Conservation (phyloP, 2,329 filamentous ascomycete species). For the Pseudogymnoascus destructans region DNA sequence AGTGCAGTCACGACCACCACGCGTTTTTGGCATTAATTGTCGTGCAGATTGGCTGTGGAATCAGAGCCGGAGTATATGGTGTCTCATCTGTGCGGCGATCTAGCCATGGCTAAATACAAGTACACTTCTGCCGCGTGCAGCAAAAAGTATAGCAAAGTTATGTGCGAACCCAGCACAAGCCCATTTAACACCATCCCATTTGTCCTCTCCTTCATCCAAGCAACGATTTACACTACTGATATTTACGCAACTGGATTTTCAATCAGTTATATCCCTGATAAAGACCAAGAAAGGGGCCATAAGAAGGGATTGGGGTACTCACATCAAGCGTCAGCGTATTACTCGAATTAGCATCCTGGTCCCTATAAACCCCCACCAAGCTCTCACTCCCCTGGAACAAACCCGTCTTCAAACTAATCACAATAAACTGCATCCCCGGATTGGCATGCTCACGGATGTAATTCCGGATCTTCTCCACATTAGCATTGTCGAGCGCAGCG, state of each 20-base stretch:
- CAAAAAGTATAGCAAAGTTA: not conserved
- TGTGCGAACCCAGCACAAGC: not conserved
- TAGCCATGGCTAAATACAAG: conserved; percentile 1
- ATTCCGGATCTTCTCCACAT: conserved; percentile 89
- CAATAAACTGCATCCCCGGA: conserved; percentile 97
- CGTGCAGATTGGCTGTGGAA: not conserved
- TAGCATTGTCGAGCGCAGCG: conserved; percentile 94
- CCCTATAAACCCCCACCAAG: conserved; percentile 86
- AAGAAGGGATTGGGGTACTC: conserved; percentile 35
- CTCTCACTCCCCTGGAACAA: conserved; percentile 96
- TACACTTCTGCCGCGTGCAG: not conserved
- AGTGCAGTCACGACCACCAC: conserved; percentile 9
- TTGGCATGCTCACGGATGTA: conserved; percentile 91
- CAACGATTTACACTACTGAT: conserved; percentile 4
- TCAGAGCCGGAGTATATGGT: not conserved
- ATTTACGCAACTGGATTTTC: conserved; percentile 10
- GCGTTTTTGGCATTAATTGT: conserved; percentile 1
- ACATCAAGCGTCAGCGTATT: conserved; percentile 90
- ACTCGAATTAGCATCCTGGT: conserved; percentile 86
- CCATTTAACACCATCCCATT: not conserved
- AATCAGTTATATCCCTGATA: not conserved
- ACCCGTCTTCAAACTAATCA: conserved; percentile 90
- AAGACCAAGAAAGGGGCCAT: not conserved
- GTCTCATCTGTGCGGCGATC: not conserved
- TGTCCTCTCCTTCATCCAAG: not conserved